Base-by-base conservation (phyloP, 2,329 filamentous ascomycete genomes). In the Eutypella sp. region DNA sequence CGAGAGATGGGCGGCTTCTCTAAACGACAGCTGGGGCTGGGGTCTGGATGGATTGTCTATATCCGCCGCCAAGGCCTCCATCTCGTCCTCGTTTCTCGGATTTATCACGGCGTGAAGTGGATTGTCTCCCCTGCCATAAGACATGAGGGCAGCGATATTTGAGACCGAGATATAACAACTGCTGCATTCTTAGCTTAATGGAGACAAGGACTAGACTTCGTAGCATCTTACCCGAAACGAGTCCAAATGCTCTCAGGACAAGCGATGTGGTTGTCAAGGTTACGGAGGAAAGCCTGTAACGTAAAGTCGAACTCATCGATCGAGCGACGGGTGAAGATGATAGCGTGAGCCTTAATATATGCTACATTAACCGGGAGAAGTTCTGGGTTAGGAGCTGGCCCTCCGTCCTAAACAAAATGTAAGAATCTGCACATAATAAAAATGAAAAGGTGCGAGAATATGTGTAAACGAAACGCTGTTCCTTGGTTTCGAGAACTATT, bases 341-440 rank as follows among this genome's bases (percentile, higher is more conserved):
- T 73, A 0, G 75, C 85, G 49, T 89, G 83, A 0, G 77, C 70
- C 5, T 76, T 79, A 11, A 89, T 79, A 47, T 83, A 87, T 0
- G 72, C 70, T 0, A 75, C 68, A 49, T 89, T 84, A 1, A 81
- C 67, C 2, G 70, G 52, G 3, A 61, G 58, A 0, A 74, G 55
- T 19, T 68, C 59, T 2, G 63, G 61, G 19, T 68, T 62, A n/a
- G 62, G 56, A 20, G 51, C 44, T 19, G 49, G 57, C 19, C 19
- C 19, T 9, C 15, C 31, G 15, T 34, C 8, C 3, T n/a, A 3
- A n/a, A n/a, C n/a, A 34, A 16, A 8, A 9, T 15, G 31, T 34
- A n/a, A 34, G 31, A n/a, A n/a, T n/a, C n/a, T n/a, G n/a, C n/a
- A n/a, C n/a, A n/a, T n/a, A n/a, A n/a, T n/a, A n/a, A n/a, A n/a